Evolutionary conservation across 2,329 filamentous ascomycete genomes (phyloP).

Genomic region (Botryotinia convoluta): DNA sequence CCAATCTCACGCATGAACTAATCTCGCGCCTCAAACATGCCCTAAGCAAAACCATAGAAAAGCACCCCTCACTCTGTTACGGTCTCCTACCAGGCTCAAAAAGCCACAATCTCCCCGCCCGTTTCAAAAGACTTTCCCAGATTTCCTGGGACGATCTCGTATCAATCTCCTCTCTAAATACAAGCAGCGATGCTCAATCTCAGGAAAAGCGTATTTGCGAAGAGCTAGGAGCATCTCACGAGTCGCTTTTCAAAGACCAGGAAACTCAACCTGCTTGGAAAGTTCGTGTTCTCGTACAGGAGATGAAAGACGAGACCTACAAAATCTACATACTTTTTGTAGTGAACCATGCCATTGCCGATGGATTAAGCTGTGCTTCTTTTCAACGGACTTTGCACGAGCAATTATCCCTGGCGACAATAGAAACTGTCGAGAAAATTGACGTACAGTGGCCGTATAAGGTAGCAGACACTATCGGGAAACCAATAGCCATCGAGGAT

Average conservation of each 20-base stretch:
- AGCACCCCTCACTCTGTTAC: constrained; percentile 1
- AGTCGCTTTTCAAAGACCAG: constrained; percentile 24
- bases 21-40: background rate
- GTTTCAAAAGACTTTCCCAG: background rate
- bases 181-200: background rate
- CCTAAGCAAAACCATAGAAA: background rate
- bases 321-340: constrained; percentile 28
- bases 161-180: background rate
- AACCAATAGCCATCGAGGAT: constrained; percentile 22
- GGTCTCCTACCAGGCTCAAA: background rate
- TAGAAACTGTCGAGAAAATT: background rate
- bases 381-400: constrained; percentile 28
- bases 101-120: background rate
- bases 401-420: constrained; percentile 17
- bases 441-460: constrained; percentile 21
- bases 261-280: constrained; percentile 29
- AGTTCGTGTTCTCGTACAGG: constrained; percentile 22
- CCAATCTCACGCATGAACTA: background rate
- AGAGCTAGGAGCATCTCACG: constrained; percentile 25
- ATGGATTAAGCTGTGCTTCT: constrained; percentile 25
- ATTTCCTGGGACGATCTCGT: constrained; percentile 2
- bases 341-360: constrained; percentile 27
- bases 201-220: background rate
- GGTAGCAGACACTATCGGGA: constrained; percentile 9
- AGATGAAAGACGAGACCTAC: background rate